phyloP scores from a whole-genome alignment of 108 stramenopile genomes.

The Nannochloropsis oceanica region DNA sequence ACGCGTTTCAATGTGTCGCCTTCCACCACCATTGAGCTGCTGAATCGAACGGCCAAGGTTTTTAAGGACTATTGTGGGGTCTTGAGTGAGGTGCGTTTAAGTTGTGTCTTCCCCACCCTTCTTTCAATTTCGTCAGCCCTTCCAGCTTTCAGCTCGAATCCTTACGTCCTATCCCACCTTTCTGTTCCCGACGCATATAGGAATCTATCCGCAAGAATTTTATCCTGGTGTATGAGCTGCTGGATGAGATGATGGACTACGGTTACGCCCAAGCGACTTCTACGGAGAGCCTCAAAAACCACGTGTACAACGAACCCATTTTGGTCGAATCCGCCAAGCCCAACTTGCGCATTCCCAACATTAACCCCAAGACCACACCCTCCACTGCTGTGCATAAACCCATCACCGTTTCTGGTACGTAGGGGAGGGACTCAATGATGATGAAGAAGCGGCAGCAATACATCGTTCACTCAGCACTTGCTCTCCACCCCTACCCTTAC shows the following conservation, averaged over 20 bases:
- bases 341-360: conserved; percentile 47
- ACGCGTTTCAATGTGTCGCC: conserved; percentile 71
- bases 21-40: conserved; percentile 52
- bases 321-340: conserved; percentile 46
- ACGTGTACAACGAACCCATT: conserved; percentile 97
- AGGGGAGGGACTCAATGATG: background rate
- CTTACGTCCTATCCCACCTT: background rate
- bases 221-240: conserved; percentile 93
- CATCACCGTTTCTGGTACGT: conserved; percentile 46
- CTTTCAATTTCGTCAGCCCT: background rate
- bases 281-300: conserved; percentile 87
- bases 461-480: too few species aligned
- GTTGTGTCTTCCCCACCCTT: background rate
- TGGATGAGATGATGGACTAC: conserved; percentile 96
- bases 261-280: conserved; percentile 88
- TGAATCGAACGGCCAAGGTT: conserved; percentile 87
- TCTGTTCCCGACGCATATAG: conserved; percentile 36
- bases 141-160: background rate
- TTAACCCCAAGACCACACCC: conserved; percentile 89
- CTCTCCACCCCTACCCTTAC: background rate
- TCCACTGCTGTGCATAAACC: conserved; percentile 87
- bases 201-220: conserved; percentile 98
- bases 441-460: too few species aligned
- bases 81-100: conserved; percentile 43
- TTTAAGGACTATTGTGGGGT: conserved; percentile 99